phyloP scores from a whole-genome alignment of 208 protist species.

The Crithidia bombi region DNA sequence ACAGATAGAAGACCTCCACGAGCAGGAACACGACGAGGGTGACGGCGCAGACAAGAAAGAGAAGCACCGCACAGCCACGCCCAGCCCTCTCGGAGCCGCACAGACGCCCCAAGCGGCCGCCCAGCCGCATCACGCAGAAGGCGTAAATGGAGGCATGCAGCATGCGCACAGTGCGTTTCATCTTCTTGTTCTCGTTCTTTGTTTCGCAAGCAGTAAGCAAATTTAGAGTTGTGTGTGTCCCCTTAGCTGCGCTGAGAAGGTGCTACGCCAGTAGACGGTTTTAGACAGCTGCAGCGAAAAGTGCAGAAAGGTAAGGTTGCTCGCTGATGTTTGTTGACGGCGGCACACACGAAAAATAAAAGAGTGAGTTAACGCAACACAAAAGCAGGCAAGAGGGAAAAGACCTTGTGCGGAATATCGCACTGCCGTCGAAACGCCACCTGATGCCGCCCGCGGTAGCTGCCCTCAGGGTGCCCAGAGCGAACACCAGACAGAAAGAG shows the following conservation, averaged over 20 bases:
- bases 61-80: constrained; percentile 8
- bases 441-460: too few species aligned
- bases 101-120: constrained; percentile 9
- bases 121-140: constrained; percentile 12
- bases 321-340: too few species aligned
- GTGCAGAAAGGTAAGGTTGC: too few species aligned
- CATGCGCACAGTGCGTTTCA: constrained; percentile 5
- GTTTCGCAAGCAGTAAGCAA: neutral
- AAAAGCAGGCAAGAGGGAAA: neutral
- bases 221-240: too few species aligned
- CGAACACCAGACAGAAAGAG: too few species aligned
- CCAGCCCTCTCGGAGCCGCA: constrained; percentile 22
- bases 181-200: neutral
- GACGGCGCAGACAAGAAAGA: neutral
- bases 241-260: too few species aligned
- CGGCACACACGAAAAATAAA: neutral
- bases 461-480: too few species aligned
- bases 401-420: neutral
- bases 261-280: neutral
- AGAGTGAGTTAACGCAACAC: neutral
- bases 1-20: neutral
- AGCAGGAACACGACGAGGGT: neutral
- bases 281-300: too few species aligned
- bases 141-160: constrained; percentile 13
- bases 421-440: too few species aligned